Evolutionary conservation across 495 filamentous ascomycete species (phyloP), one percentile per base, ranked within the genome.

Genomic region (Letharia lupina): DNA sequence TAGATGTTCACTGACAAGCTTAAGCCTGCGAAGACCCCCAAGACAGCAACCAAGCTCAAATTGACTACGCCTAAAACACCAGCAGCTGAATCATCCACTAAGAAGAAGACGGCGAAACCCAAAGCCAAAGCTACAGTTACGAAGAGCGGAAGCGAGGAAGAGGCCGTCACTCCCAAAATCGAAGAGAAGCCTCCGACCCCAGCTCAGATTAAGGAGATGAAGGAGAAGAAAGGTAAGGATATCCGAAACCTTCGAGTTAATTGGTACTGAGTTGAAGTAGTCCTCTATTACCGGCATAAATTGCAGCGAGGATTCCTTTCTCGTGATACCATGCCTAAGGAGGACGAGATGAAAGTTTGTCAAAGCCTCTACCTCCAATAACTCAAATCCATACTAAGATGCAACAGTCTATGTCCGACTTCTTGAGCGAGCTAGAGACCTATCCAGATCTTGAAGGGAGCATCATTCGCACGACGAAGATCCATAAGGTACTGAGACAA

Each of bases 401-500:
- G 15, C 33, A 20, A 45, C 33, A 69, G 41, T 65, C 74, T 39
- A 95, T 96, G 91, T 86, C 88, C 11, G 84, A 86, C 23, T 92
- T 87, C 74, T 80, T 96, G 58, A 82, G 78, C 39, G 91, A 92
- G 73, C 82, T 97, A 8, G 93, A 97, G 74, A 83, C 77, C 5
- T 86, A 89, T 71, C 77, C 83, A 2, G 90, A 95, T 63, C 83
- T 96, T 31, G 93, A 96, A 68, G 89, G 89, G 18, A 85, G 83
- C 69, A 93, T 96, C 69, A 95, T 97, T 70, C 82, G 86, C 60
- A 77, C 74, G 8, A 96, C 92, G 44, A 96, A 96, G 80, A 95
- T 96, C 76, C 90, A 96, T 82, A 96, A 96, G 77, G 92, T 97
- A 12, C 81, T 96, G 58, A 93, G 91, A 77, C 90, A 86, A 50